phyloP scores from a whole-genome alignment of 306 rosid species.

The Dryas octopetala region DNA sequence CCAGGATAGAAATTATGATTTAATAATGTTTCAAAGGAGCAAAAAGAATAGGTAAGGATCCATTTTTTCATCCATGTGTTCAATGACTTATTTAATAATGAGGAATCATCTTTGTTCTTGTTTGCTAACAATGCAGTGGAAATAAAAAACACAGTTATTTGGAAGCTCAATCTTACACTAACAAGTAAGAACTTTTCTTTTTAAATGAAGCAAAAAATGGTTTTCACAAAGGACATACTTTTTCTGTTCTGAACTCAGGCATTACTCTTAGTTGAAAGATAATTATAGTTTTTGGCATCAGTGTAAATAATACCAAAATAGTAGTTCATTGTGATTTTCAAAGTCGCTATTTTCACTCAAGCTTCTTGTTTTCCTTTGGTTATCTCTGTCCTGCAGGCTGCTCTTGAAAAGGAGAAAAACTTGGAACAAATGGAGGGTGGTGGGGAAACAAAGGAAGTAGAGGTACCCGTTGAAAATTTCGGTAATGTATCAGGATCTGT shows the following conservation, averaged over 20 bases:
- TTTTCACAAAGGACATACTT: neutral
- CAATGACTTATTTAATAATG: neutral
- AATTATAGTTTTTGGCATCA: neutral
- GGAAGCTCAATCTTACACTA: neutral
- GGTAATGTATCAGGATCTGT: slow-evolving; percentile 36
- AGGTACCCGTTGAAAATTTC: slow-evolving; percentile 10
- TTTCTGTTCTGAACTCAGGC: neutral
- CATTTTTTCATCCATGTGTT: neutral
- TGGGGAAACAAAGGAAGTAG: slow-evolving; percentile 45
- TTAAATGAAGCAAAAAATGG: neutral
- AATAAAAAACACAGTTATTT: neutral
- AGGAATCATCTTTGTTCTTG: neutral
- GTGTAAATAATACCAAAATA: neutral
- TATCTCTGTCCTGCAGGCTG: slow-evolving; percentile 53
- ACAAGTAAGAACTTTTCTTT: neutral
- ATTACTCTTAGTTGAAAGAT: neutral
- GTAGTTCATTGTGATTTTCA: neutral
- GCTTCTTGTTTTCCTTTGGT: slow-evolving; percentile 4
- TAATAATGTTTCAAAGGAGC: neutral
- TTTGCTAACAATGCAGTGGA: neutral
- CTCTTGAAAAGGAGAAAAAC: slow-evolving; percentile 62
- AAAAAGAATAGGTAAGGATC: neutral
- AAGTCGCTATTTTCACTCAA: slow-evolving; percentile 5
- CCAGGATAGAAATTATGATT: neutral
- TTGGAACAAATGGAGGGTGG: slow-evolving; percentile 27